These are phyloP conservation scores for Clarireedia hainanense DNA, from an alignment of 2,329 filamentous ascomycete genomes.

Conservation along the genomic window DNA sequence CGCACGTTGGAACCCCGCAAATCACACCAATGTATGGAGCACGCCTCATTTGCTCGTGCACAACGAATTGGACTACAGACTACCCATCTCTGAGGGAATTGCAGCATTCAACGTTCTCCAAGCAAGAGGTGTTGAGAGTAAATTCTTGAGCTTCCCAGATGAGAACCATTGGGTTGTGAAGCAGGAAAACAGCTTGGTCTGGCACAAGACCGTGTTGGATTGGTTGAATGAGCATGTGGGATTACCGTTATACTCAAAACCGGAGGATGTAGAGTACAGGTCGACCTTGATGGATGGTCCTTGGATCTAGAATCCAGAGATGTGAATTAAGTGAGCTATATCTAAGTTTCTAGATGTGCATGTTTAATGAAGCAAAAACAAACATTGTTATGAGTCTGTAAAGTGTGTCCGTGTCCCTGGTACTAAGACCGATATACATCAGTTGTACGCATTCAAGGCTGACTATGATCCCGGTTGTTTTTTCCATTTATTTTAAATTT, in stretches of 20 bases:
- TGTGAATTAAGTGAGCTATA: too few relatives aligned
- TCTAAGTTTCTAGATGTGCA: too few relatives aligned
- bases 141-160: conserved; percentile 56
- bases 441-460: too few relatives aligned
- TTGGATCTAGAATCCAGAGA: background rate
- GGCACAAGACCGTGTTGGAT: conserved; percentile 77
- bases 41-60: conserved; percentile 85
- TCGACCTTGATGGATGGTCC: background rate
- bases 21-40: conserved; percentile 58
- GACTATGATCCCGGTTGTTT: too few relatives aligned
- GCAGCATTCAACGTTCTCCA: conserved; percentile 50
- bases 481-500: too few relatives aligned
- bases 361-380: too few relatives aligned
- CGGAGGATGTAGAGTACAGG: conserved; percentile 5
- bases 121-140: conserved; percentile 48
- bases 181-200: conserved; percentile 77
- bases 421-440: too few relatives aligned
- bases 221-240: conserved; percentile 48
- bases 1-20: conserved; percentile 58
- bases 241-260: conserved; percentile 3
- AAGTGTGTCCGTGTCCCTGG: too few relatives aligned
- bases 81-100: conserved; percentile 71
- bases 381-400: too few relatives aligned
- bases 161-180: conserved; percentile 75
- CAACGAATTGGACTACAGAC: conserved; percentile 76